Base-by-base conservation (phyloP, 495 filamentous ascomycete genomes). In the Tetracladium setigerum region DNA sequence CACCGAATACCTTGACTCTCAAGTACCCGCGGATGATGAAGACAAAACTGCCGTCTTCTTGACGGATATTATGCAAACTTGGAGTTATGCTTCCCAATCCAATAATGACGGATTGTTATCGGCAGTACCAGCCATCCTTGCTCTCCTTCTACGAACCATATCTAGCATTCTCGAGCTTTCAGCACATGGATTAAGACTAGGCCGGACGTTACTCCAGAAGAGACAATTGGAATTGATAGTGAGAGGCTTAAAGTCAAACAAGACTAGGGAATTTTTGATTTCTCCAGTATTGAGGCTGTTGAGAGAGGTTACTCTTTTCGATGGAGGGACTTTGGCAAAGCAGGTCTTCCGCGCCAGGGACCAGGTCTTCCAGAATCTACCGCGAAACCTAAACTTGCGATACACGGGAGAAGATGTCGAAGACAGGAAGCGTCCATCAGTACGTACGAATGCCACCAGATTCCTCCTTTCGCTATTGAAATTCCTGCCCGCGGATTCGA, bases 251-350 rank as follows among this genome's bases (percentile, higher is more conserved):
- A 82, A 80, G 2, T 80, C 84, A 4, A 76, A 78, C 2, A 87
- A 84, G 59, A 68, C 74, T 2, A 95, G 91, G 56, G 84, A 90
- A 31, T 84, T 85, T 66, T 67, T 95, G 34, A 89, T 96, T 49
- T 89, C 84, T 2, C 87, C 89, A 0, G 86, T 81, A 35, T 62
- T 96, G 37, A 76, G 88, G 47, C 70, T 96, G 38, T 71, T 96
- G 39, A 83, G 78, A 16, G 88, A 96, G 64, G 71, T 86, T 4
- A 74, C 83, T 12, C 77, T 71, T 24, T 89, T 90, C 54, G 87
- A 95, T 65, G 89, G 88, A 6, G 89, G 89, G 13, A 77, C 77
- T 33, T 68, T 84, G 16, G 84, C 88, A 11, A 78, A 75, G 33
- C 73, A 77, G 34, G 66, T 94, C 19, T 89, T 88, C 56, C 68